These are phyloP conservation scores for Erucastrum elatum DNA, from an alignment of 345 rosid genomes.

Conservation along the genomic window DNA sequence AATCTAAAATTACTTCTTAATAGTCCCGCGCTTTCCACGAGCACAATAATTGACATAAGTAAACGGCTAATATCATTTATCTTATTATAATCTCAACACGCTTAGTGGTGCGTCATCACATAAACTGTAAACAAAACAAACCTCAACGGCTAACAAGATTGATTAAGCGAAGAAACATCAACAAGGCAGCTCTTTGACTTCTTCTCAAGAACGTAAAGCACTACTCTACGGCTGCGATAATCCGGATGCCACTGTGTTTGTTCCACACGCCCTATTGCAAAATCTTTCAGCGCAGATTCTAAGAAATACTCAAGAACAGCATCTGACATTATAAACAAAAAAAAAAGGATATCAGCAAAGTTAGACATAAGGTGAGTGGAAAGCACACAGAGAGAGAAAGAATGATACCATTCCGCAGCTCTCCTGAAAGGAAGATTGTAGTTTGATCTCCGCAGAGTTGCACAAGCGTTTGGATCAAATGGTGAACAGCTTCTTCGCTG, in stretches of 20 bases:
- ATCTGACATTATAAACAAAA: slow-evolving; percentile 44
- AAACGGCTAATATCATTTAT: too few species aligned
- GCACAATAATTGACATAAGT: too few species aligned
- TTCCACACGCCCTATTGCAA: slow-evolving; percentile 69
- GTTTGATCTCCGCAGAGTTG: slow-evolving; percentile 68
- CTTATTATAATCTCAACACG: not conserved
- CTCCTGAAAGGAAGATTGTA: slow-evolving; percentile 77
- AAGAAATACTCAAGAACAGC: slow-evolving; percentile 79
- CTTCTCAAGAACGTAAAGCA: slow-evolving; percentile 71
- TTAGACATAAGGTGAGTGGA: not conserved
- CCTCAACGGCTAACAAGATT: slow-evolving; percentile 29
- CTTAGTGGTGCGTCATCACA: not conserved
- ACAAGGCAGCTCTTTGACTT: slow-evolving; percentile 40
- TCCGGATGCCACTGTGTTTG: slow-evolving; percentile 89
- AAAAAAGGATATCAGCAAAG: not conserved
- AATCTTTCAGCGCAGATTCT: slow-evolving; percentile 65
- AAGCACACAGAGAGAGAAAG: slow-evolving; percentile 8
- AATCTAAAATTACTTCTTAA: too few species aligned
- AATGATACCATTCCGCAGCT: slow-evolving; percentile 67
- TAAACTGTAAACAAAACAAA: not conserved
- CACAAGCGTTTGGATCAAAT: slow-evolving; percentile 68
- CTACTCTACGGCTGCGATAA: slow-evolving; percentile 65
- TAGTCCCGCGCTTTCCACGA: too few species aligned
- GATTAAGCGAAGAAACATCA: slow-evolving; percentile 31
- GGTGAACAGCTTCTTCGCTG: slow-evolving; percentile 78